A percentile compares a stretch with the other conserved stretches of the same genome.
Conservation (phyloP, 192 early-diverging fungal genomes). For the Mortierella alpina region DNA sequence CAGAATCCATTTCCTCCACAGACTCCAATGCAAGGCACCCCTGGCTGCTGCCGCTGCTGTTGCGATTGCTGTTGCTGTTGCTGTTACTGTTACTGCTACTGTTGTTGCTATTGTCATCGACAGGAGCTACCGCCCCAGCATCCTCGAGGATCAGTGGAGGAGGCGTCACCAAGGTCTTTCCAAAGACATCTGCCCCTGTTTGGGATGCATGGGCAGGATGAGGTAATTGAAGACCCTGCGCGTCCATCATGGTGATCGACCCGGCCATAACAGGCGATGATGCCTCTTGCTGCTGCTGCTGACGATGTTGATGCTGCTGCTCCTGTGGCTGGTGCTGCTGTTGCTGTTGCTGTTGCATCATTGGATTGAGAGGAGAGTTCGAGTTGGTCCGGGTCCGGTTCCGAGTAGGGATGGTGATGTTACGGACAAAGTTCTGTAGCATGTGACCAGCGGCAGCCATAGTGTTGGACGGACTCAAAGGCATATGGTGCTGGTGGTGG, state of each 20-base stretch:
- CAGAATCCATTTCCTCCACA: too few relatives aligned
- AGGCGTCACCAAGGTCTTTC: conserved; percentile 27
- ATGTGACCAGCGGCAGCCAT: conserved; percentile 17
- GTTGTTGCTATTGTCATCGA: neutral
- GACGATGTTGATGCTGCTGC: neutral
- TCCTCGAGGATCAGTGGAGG: conserved; percentile 3
- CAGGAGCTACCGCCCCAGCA: neutral
- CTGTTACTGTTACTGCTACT: neutral
- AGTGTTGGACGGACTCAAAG: conserved; percentile 26
- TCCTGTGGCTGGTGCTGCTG: neutral
- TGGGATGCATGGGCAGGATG: too few relatives aligned
- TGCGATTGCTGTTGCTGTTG: neutral
- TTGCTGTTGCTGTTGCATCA: conserved; percentile 8
- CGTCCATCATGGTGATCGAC: neutral
- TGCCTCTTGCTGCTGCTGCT: neutral
- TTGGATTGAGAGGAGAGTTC: conserved; percentile 32
- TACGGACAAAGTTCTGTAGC: conserved; percentile 47
- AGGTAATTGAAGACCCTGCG: neutral
- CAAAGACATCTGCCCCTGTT: conserved; percentile 21
- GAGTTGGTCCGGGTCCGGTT: conserved; percentile 41
- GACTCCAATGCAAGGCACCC: too few relatives aligned
- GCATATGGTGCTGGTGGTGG: neutral
- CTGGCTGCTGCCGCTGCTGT: neutral
- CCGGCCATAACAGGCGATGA: too few relatives aligned
- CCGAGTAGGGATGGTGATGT: conserved; percentile 27